These are phyloP conservation scores for Globisporangium takayamanum DNA, from an alignment of 352 stramenopile species.

Conservation along the genomic window DNA sequence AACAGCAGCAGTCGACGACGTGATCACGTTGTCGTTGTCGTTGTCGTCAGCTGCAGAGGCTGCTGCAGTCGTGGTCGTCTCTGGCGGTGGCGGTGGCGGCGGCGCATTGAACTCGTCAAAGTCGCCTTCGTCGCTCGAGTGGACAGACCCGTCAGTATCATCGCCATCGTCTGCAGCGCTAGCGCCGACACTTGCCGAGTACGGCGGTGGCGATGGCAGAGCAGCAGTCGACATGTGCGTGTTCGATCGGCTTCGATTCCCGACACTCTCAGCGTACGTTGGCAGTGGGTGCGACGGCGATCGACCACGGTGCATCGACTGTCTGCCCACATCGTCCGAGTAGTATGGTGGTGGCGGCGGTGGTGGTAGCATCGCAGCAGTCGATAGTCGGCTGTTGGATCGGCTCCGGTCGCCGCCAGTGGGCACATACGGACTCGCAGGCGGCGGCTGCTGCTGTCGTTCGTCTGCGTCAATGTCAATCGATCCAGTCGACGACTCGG, in stretches of 20 bases:
- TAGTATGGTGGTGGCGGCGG: conserved; percentile 10
- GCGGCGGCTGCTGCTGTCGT: background rate
- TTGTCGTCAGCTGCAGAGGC: too few species aligned
- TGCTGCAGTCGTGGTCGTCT: background rate
- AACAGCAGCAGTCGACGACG: too few species aligned
- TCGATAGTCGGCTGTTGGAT: conserved; percentile 18
- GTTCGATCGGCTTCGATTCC: background rate
- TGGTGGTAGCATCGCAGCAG: background rate
- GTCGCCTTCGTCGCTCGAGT: conserved; percentile 29
- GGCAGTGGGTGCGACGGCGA: conserved; percentile 3
- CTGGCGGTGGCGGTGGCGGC: too few species aligned
- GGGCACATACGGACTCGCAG: too few species aligned
- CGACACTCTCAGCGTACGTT: background rate
- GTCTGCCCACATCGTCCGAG: background rate
- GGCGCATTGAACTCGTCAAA: background rate
- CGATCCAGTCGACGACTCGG: conserved; percentile 52
- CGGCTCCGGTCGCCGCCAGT: background rate
- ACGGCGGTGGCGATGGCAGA: background rate
- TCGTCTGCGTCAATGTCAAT: conserved; percentile 62
- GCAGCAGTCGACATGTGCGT: too few species aligned
- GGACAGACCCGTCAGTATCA: conserved; percentile 23
- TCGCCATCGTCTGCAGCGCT: conserved; percentile 31
- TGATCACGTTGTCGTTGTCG: too few species aligned
- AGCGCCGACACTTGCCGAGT: conserved; percentile 2
- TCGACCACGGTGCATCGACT: background rate